Evolutionary conservation across 2,329 filamentous ascomycete genomes (phyloP).

Genomic region (Stagonosporopsis vannaccii): DNA sequence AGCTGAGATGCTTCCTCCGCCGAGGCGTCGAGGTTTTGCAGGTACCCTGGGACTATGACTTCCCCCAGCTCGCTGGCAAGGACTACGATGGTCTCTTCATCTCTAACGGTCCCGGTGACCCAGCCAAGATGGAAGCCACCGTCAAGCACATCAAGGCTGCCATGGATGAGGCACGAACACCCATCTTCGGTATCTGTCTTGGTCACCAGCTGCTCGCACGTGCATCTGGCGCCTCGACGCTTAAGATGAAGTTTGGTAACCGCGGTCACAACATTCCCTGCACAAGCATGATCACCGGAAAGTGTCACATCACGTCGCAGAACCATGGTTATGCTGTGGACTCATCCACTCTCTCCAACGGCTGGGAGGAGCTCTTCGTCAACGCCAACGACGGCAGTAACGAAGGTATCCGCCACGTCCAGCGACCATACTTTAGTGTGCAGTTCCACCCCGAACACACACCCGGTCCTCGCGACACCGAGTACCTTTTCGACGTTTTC

Average conservation of each 20-base stretch:
- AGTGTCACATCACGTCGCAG: constrained; percentile 98
- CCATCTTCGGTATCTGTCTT: constrained; percentile 95
- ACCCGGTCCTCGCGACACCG: constrained; percentile 92
- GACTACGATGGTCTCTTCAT: constrained; percentile 97
- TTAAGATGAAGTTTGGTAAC: constrained; percentile 99
- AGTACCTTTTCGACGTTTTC: constrained; percentile 97
- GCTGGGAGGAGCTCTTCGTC: constrained; percentile 94
- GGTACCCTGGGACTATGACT: constrained; percentile 95
- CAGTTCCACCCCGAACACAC: constrained; percentile 99
- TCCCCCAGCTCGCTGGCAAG: constrained; percentile 75
- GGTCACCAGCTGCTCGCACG: constrained; percentile 92
- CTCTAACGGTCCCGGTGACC: constrained; percentile 97
- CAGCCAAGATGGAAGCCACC: constrained; percentile 80
- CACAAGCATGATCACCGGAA: constrained; percentile 92
- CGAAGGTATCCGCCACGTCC: constrained; percentile 90
- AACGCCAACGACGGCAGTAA: constrained; percentile 99
- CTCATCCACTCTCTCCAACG: constrained; percentile 73
- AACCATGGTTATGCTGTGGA: constrained; percentile 98
- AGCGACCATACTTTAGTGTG: constrained; percentile 95
- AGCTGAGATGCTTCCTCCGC: constrained; percentile 89
- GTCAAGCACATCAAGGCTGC: constrained; percentile 80
- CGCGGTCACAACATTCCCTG: constrained; percentile 98
- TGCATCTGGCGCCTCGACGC: constrained; percentile 82
- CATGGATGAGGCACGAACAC: constrained; percentile 79
- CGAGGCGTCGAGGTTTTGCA: constrained; percentile 93